phyloP scores from a whole-genome alignment of 495 filamentous ascomycete species.

The Xylaria curta region DNA sequence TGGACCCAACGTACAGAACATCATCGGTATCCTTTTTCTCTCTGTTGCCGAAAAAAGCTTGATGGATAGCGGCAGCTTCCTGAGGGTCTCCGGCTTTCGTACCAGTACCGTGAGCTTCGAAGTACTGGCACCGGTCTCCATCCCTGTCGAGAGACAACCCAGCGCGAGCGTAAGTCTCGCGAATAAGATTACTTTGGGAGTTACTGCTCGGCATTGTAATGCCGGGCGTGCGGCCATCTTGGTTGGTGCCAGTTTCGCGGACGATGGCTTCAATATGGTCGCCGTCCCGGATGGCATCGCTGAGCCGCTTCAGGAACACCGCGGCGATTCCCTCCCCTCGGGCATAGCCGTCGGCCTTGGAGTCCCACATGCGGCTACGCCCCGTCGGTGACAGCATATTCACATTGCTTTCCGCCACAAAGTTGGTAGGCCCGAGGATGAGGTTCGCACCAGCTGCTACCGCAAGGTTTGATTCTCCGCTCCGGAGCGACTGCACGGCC shows the following conservation, averaged over 20 bases:
- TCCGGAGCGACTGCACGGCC: slow-evolving; percentile 40
- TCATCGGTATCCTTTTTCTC: background rate
- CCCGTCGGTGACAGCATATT: too few species aligned
- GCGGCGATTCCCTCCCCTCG: slow-evolving; percentile 35
- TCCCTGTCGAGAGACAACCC: too few species aligned
- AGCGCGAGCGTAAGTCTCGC: slow-evolving; percentile 21
- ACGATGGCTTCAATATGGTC: slow-evolving; percentile 67
- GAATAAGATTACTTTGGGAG: slow-evolving; percentile 43
- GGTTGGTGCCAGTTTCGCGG: slow-evolving; percentile 59
- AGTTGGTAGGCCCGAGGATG: slow-evolving; percentile 26
- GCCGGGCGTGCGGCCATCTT: slow-evolving; percentile 55
- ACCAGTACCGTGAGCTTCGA: slow-evolving; percentile 36
- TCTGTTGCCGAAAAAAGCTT: slow-evolving; percentile 41
- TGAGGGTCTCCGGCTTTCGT: slow-evolving; percentile 21
- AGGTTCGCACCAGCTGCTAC: slow-evolving; percentile 47
- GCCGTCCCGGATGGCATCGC: slow-evolving; percentile 53
- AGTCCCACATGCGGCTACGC: slow-evolving; percentile 45
- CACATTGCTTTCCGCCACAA: too few species aligned
- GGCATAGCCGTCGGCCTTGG: slow-evolving; percentile 64
- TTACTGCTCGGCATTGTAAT: slow-evolving; percentile 58
- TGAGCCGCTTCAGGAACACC: slow-evolving; percentile 53
- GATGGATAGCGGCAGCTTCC: slow-evolving; percentile 48
- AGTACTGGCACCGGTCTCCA: slow-evolving; percentile 12
- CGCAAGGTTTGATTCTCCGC: slow-evolving; percentile 46
- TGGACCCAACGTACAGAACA: slow-evolving; percentile 51